These are phyloP conservation scores for Aquilaria malaccensis DNA, from an alignment of 345 rosid genomes.

Conservation along the genomic window DNA sequence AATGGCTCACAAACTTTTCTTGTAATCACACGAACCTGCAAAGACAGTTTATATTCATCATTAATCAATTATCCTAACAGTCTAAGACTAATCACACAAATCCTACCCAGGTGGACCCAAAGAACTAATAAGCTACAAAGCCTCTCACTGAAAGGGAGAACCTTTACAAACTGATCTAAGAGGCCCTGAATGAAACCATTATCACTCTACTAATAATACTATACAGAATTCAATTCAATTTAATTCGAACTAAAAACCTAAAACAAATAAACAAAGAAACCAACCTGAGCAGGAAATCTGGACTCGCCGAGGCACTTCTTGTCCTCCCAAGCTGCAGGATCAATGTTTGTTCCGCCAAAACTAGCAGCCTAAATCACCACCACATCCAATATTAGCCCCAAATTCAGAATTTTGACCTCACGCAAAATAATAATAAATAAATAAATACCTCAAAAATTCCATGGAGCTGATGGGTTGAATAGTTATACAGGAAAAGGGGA, in stretches of 20 bases:
- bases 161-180: not conserved
- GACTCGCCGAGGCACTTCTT: slow-evolving; percentile 92
- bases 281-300: slow-evolving; percentile 93
- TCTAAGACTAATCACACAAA: not conserved
- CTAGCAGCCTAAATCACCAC: slow-evolving; percentile 57
- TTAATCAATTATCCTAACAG: not conserved
- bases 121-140: not conserved
- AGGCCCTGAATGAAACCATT: not conserved
- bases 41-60: not conserved
- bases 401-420: slow-evolving; percentile 66
- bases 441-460: slow-evolving; percentile 77
- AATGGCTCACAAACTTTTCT: slow-evolving; percentile 83
- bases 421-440: not conserved
- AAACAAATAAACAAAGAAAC: no score
- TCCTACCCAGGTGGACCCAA: not conserved
- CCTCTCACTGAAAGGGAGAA: not conserved
- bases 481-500: slow-evolving; percentile 96
- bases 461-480: slow-evolving; percentile 97
- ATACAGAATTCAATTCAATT: not conserved
- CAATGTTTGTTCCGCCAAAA: slow-evolving; percentile 97
- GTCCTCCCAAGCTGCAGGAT: slow-evolving; percentile 90
- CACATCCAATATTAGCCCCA: slow-evolving; percentile 27
- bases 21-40: slow-evolving; percentile 64
- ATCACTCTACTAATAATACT: not conserved
- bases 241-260: no score